Evolutionary conservation across 176 grass and related monocot genomes (phyloP).

Genomic region (Paspalum vaginatum): DNA sequence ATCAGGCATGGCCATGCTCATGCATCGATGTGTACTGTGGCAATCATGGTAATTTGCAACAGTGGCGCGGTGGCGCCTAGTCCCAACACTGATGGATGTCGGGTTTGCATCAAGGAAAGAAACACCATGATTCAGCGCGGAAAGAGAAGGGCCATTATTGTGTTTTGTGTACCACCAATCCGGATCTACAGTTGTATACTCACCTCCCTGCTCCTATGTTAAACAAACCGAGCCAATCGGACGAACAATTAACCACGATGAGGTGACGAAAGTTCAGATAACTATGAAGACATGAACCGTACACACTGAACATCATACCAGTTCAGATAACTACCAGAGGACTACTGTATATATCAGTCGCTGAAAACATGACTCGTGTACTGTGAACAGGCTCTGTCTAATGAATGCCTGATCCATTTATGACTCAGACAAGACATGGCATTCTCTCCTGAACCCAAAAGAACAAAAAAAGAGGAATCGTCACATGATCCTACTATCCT

Average conservation of each 20-base stretch:
- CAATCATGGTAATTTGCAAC: constrained; percentile 8
- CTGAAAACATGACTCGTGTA: no score
- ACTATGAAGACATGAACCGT: neutral
- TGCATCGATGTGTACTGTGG: neutral
- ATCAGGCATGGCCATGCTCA: neutral
- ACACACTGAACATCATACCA: neutral
- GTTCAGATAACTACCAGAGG: no score
- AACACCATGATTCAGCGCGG: constrained; percentile 11
- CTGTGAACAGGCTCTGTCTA: no score
- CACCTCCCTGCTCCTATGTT: neutral
- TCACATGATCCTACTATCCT: neutral
- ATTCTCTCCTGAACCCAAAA: neutral
- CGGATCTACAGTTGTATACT: neutral
- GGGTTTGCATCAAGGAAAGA: constrained; percentile 11
- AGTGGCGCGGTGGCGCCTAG: no score
- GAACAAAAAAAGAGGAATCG: neutral
- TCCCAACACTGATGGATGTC: constrained; percentile 18
- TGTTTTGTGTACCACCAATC: neutral
- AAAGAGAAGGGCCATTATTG: constrained; percentile 6
- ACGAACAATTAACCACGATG: neutral
- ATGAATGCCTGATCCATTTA: neutral
- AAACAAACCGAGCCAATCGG: neutral
- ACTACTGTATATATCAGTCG: no score
- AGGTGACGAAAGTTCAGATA: neutral
- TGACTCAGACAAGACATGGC: neutral